Evolutionary conservation across 2,329 filamentous ascomycete species (phyloP).

Genomic region (Claviceps capensis): DNA sequence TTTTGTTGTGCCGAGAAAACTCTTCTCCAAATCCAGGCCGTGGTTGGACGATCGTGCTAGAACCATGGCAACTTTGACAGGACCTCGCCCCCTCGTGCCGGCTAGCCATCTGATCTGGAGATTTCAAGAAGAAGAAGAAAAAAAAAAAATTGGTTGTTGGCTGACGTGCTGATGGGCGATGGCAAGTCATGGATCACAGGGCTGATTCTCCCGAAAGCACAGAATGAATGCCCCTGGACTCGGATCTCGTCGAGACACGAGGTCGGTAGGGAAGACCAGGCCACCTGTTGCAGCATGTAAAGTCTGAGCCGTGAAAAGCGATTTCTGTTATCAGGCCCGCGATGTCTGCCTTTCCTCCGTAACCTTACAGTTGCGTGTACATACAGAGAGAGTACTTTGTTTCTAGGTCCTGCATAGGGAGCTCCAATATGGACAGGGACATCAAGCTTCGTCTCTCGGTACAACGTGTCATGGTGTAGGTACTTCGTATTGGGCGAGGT

Average conservation of each 20-base stretch:
- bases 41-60: background rate
- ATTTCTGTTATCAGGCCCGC: no score
- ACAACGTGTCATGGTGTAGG: no score
- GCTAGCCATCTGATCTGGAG: background rate
- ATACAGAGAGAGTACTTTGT: no score
- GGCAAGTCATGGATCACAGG: constrained; percentile 1
- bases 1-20: constrained; percentile 2
- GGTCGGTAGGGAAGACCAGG: background rate
- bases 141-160: background rate
- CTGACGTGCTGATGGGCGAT: background rate
- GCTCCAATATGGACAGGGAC: no score
- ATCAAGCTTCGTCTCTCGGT: no score
- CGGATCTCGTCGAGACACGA: no score
- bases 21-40: background rate
- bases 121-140: background rate
- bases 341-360: no score
- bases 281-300: background rate
- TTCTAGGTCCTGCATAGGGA: no score
- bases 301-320: no score
- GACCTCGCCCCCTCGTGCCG: background rate
- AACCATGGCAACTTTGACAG: background rate
- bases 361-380: no score
- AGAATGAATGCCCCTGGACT: no score
- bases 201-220: constrained; percentile 6
- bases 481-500: no score